These are phyloP conservation scores for Cladosporium sp. DNA, from an alignment of 2,329 filamentous ascomycete species.

Conservation along the genomic window DNA sequence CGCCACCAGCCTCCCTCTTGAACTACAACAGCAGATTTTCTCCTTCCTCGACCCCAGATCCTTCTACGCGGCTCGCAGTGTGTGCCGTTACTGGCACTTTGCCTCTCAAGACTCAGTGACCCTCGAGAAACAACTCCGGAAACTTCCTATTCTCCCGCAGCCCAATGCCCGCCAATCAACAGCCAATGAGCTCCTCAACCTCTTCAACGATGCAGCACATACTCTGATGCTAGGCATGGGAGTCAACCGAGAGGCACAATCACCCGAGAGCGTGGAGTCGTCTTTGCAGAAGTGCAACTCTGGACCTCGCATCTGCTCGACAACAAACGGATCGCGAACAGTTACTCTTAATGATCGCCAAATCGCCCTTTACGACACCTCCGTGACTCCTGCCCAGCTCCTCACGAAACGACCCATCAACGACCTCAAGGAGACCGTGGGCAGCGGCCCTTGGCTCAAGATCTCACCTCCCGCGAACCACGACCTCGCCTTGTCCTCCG, in stretches of 20 bases:
- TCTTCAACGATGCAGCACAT: constrained; percentile 27
- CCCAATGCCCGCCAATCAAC: constrained; percentile 17
- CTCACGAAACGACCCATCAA: constrained; percentile 24
- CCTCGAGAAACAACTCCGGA: constrained; percentile 24
- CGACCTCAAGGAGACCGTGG: constrained; percentile 28
- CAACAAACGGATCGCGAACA: constrained; percentile 20
- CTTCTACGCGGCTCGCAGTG: constrained; percentile 26
- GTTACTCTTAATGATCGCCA: constrained; percentile 26
- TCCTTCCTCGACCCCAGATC: constrained; percentile 26
- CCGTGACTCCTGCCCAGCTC: constrained; percentile 14
- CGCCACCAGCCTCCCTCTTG: constrained; percentile 26
- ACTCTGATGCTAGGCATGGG: constrained; percentile 28
- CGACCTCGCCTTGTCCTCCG: constrained; percentile 27
- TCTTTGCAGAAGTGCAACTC: constrained; percentile 15
- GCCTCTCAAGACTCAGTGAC: constrained; percentile 26
- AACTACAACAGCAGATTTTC: constrained; percentile 31
- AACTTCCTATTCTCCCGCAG: constrained; percentile 25
- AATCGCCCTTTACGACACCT: constrained; percentile 27
- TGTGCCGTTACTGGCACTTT: constrained; percentile 30
- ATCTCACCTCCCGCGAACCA: constrained; percentile 23
- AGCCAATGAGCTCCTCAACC: constrained; percentile 18
- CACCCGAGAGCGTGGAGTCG: constrained; percentile 14
- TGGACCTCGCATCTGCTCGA: constrained; percentile 19
- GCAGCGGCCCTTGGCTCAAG: constrained; percentile 29
- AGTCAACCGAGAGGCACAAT: constrained; percentile 18